Conservation (phyloP, 2,329 filamentous ascomycete genomes). For the Colletotrichum graminicola region DNA sequence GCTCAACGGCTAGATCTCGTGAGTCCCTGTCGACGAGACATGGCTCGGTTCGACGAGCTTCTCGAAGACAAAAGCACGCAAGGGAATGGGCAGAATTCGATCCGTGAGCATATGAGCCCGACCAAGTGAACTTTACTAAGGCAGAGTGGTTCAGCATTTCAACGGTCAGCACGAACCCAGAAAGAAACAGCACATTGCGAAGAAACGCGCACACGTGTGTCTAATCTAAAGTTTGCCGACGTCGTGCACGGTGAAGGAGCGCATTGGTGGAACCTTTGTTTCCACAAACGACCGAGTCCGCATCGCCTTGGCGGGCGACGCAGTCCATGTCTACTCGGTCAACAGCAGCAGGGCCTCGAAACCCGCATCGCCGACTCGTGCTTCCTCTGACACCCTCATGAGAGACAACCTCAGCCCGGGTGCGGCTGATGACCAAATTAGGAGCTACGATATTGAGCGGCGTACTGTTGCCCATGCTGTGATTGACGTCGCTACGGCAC, state of each 20-base stretch:
- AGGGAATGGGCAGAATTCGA: no score
- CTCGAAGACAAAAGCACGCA: slow-evolving; percentile 60
- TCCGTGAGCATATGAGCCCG: no score
- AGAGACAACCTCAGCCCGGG: slow-evolving; percentile 44
- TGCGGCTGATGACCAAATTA: slow-evolving; percentile 49
- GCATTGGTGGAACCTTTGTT: slow-evolving; percentile 64
- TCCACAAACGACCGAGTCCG: slow-evolving; percentile 56
- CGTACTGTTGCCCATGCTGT: slow-evolving; percentile 58
- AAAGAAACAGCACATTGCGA: not conserved
- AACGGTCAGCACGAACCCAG: slow-evolving; percentile 42
- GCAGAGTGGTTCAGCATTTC: slow-evolving; percentile 66
- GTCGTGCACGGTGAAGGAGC: slow-evolving; percentile 55
- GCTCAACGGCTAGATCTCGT: slow-evolving; percentile 59
- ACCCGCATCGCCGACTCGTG: slow-evolving; percentile 63
- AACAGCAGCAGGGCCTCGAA: slow-evolving; percentile 66
- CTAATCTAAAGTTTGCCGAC: slow-evolving; percentile 6
- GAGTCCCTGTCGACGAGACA: slow-evolving; percentile 62
- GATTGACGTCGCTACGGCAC: slow-evolving; percentile 59
- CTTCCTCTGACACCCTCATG: slow-evolving; percentile 58
- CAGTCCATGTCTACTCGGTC: slow-evolving; percentile 62
- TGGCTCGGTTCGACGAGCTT: slow-evolving; percentile 61
- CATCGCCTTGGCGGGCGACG: slow-evolving; percentile 63
- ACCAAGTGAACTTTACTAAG: slow-evolving; percentile 56
- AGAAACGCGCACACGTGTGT: not conserved
- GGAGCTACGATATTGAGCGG: slow-evolving; percentile 60